Conservation (phyloP, 352 stramenopile genomes). For the Phytophthora litchii region DNA sequence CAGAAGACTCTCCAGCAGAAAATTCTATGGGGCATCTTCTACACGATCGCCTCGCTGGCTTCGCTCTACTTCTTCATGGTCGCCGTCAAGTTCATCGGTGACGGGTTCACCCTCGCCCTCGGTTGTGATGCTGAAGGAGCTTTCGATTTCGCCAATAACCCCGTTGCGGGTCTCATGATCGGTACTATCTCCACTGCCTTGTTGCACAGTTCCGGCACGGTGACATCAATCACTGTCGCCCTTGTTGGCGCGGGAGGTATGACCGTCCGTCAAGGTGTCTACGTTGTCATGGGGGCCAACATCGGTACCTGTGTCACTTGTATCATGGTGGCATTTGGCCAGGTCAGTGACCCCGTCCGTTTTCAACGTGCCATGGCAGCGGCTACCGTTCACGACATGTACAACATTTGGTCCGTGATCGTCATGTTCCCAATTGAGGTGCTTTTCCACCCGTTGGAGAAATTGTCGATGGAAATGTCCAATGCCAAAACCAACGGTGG, state of each 20-base stretch:
- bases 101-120: conserved; percentile 66
- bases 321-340: conserved; percentile 89
- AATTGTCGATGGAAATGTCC: conserved; percentile 45
- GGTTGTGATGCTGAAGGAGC: conserved; percentile 58
- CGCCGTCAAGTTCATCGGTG: conserved; percentile 72
- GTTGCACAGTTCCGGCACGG: conserved; percentile 69
- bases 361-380: conserved; percentile 63
- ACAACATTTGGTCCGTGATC: conserved; percentile 87
- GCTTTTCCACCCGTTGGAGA: conserved; percentile 56
- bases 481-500: conserved; percentile 32
- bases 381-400: conserved; percentile 66
- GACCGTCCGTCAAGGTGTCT: conserved; percentile 78
- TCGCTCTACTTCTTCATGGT: conserved; percentile 84
- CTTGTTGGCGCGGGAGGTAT: conserved; percentile 63
- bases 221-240: conserved; percentile 75
- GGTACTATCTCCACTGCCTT: conserved; percentile 70
- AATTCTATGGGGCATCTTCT: conserved; percentile 38
- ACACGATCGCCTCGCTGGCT: conserved; percentile 39
- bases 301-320: conserved; percentile 88
- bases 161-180: conserved; percentile 72
- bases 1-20: conserved; percentile 36
- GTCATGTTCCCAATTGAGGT: conserved; percentile 77
- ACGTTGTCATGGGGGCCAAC: conserved; percentile 92
- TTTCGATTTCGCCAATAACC: conserved; percentile 70
- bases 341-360: conserved; percentile 69